Evolutionary conservation across 2,329 filamentous ascomycete genomes (phyloP).

Genomic region (Colletotrichum lentis): DNA sequence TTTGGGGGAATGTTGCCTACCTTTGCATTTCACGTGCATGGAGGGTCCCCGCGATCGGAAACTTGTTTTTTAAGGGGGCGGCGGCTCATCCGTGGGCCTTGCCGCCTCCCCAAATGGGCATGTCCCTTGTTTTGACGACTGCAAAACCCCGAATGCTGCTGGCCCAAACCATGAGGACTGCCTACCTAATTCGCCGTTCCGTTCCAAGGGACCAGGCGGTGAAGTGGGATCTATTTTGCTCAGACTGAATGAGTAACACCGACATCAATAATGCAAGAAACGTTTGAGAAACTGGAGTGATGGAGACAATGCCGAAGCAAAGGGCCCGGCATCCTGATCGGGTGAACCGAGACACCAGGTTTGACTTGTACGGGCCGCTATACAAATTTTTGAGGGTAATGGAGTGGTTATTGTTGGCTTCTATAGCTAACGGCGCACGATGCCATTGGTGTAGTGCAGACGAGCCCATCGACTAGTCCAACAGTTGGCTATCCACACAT

Average conservation of each 20-base stretch:
- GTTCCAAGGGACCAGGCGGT: background rate
- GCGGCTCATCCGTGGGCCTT: slow-evolving; percentile 24
- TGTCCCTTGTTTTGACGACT: slow-evolving; percentile 33
- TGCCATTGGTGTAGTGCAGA: slow-evolving; percentile 12
- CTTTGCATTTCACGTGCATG: slow-evolving; percentile 35
- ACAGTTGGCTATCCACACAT: slow-evolving; percentile 14
- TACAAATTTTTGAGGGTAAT: background rate
- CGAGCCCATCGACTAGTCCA: background rate
- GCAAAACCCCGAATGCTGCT: slow-evolving; percentile 10
- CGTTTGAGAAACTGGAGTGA: slow-evolving; percentile 2
- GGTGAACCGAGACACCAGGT: background rate
- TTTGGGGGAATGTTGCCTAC: slow-evolving; percentile 35
- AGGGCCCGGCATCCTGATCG: slow-evolving; percentile 21
- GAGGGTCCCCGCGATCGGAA: slow-evolving; percentile 34
- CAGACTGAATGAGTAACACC: slow-evolving; percentile 13
- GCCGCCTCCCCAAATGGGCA: slow-evolving; percentile 21
- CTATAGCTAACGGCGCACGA: slow-evolving; percentile 13
- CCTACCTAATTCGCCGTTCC: background rate
- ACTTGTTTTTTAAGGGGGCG: slow-evolving; percentile 30
- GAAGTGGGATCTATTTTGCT: background rate
- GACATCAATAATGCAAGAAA: slow-evolving; percentile 9
- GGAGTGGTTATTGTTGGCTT: slow-evolving; percentile 10
- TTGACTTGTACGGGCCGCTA: background rate
- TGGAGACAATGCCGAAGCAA: slow-evolving; percentile 16
- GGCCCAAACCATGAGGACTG: background rate